Evolutionary conservation across 106 monocot genomes (phyloP), one percentile per base, ranked within the genome.

Genomic region (Dactylorhiza incarnata): DNA sequence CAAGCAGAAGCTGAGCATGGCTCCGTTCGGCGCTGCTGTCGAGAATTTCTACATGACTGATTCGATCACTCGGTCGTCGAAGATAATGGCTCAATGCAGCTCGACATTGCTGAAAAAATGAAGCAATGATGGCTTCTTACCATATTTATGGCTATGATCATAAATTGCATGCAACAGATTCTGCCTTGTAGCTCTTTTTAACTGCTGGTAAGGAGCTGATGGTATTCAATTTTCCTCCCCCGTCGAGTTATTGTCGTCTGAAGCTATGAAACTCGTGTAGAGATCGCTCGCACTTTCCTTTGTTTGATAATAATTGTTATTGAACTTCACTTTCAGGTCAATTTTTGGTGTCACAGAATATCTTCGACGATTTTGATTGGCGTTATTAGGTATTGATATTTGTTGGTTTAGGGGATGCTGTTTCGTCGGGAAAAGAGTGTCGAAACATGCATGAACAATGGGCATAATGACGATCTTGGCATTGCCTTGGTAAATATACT

Each of bases 71-170:
- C 61, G 99, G 69, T 91, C 99, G 48, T 99, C 99, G 1, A 99
- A 99, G 84, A 99, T 94, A 43, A 94, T 99, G 99, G 91, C 99
- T 1, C 99, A 99, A 59, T 99, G 99, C 85, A 94, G 94, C 53
- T 82, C 94, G 24, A 49, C 78, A 9, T 75, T 94, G 54, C 77
- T 76, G 82, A 91, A 87, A 80, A 91, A 99, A 83, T 91, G 82
- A 86, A 20, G 19, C 50, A 13, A 7, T 15, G 23, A 22, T 74
- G 12, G 25, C 37, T 5, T 68, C 29, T 2, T 26, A 49, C 72
- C 49, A 49, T 72, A 23, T 49, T 72, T 19, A 49, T 49, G 23
- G 2, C 12, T 72, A 48, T 49, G n/a, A 48, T 72, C 72, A 72
- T 72, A 72, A 72, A 72, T 20, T 20, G 72, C 72, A 72, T 49